Evolutionary conservation across 345 rosid species (phyloP), one percentile per base, ranked within the genome.

Genomic region (Eucalyptus cloeziana): DNA sequence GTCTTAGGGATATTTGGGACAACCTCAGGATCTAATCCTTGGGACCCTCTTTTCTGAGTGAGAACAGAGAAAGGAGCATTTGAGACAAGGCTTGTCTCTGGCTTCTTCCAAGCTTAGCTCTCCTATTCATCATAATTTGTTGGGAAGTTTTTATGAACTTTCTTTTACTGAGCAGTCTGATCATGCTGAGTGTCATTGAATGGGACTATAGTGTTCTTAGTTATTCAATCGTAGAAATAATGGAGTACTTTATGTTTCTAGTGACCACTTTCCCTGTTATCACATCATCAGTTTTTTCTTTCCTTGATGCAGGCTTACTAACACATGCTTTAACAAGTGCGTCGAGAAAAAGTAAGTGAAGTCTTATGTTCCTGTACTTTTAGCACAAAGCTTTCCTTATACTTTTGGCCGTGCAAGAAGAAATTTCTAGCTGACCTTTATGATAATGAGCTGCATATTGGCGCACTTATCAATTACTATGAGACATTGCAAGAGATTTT

Each of bases 311-410:
- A 97, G 99, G 99, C 97, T 97, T 88, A 94, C 95, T 52, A 95
- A 94, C 91, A 94, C 98, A 45, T 98, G 99, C 91, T 98, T 98
- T 92, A 91, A 88, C 89, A 98, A 98, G 91, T 98, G 99, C 60
- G 95, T 98, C 15, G 99, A 97, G 93, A 98, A 94, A 91, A 96
- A 96, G 99, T 97, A 92, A 50, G 92, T 69, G 71, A 14, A 81
- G 79, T n/a, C 87, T 43, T 25, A 52, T 62, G 16, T 86, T 89
- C 86, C 56, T 50, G 31, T 60, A 37, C 50, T 47, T 49, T 17
- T 16, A 11, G 30, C 47, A 21, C 27, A 21, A 40, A 76, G 5
- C 47, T 76, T 40, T 76, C 30, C 47, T 40, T 76, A 3, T 76
- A 40, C 47, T 21, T 76, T 76, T 76, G 30, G 85, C 47, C 10